Percentiles rank a stretch among this genome's conserved stretches.
These are phyloP conservation scores for Arthrobotrys musiformis DNA, from an alignment of 2,329 filamentous ascomycete species.

Conservation along the genomic window DNA sequence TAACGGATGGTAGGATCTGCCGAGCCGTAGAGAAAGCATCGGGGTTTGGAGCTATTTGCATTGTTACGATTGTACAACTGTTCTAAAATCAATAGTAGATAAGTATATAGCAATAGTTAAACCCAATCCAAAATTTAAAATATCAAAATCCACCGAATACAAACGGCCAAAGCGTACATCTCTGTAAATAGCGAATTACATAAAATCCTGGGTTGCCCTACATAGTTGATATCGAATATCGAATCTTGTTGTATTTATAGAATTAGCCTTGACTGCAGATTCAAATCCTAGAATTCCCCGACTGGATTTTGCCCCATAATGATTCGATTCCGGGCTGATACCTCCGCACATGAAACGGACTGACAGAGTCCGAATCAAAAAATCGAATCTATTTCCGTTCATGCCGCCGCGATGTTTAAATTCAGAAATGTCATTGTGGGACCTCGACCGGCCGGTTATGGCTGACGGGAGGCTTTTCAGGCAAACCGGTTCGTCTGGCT, in stretches of 20 bases:
- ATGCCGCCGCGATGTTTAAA: constrained; percentile 9
- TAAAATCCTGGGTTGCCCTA: no score
- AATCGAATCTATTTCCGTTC: constrained; percentile 13
- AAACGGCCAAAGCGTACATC: no score
- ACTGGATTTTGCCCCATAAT: neutral
- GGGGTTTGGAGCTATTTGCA: no score
- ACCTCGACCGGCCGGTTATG: constrained; percentile 27
- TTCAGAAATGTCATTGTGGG: constrained; percentile 13
- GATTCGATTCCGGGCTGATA: constrained; percentile 7
- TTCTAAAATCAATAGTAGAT: no score
- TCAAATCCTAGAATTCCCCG: neutral
- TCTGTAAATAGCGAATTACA: no score
- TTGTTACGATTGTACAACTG: no score
- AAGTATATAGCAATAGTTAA: no score
- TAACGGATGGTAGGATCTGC: neutral
- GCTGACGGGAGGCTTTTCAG: constrained; percentile 53
- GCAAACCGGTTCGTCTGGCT: constrained; percentile 44
- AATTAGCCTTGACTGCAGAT: neutral
- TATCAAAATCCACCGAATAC: no score
- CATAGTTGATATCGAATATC: no score
- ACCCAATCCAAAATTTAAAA: no score
- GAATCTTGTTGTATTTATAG: neutral
- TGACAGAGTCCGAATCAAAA: constrained; percentile 43
- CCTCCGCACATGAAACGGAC: constrained; percentile 43
- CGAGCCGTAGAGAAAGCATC: no score